These are phyloP conservation scores for Porogramme epimiltina DNA, from an alignment of 1,284 basidiomycete species.

Conservation along the genomic window DNA sequence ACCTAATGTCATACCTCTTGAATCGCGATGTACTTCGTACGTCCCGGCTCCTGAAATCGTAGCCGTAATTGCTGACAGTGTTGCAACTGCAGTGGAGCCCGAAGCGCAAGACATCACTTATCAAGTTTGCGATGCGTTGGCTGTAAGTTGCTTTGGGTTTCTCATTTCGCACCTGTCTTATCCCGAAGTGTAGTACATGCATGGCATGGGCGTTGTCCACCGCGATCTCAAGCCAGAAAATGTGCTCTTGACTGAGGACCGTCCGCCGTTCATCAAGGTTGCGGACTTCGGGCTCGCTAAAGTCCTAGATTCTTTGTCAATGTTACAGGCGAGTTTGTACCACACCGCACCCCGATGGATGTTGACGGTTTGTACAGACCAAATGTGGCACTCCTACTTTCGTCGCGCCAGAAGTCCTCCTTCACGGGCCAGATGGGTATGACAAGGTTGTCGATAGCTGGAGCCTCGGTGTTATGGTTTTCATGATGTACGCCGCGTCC, in stretches of 20 bases:
- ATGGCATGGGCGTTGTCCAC: conserved; percentile 73
- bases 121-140: conserved; percentile 69
- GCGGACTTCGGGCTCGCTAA: conserved; percentile 93
- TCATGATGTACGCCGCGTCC: conserved; percentile 62
- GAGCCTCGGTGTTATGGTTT: conserved; percentile 91
- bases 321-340: conserved; percentile 50
- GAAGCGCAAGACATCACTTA: conserved; percentile 58
- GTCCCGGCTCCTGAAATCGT: background rate
- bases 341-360: background rate
- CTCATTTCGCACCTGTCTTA: background rate
- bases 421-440: conserved; percentile 67
- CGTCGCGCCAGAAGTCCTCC: conserved; percentile 85
- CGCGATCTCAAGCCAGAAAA: conserved; percentile 92
- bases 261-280: conserved; percentile 70
- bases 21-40: conserved; percentile 28
- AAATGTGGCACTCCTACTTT: conserved; percentile 87
- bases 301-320: conserved; percentile 70
- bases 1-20: conserved; percentile 82
- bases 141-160: conserved; percentile 22
- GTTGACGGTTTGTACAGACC: conserved; percentile 49
- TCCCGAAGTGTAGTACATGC: conserved; percentile 52
- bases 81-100: background rate
- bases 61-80: background rate
- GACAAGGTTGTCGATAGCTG: conserved; percentile 87
- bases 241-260: conserved; percentile 64